phyloP scores from a whole-genome alignment of 1,284 basidiomycete species.

The Athelia sp. region DNA sequence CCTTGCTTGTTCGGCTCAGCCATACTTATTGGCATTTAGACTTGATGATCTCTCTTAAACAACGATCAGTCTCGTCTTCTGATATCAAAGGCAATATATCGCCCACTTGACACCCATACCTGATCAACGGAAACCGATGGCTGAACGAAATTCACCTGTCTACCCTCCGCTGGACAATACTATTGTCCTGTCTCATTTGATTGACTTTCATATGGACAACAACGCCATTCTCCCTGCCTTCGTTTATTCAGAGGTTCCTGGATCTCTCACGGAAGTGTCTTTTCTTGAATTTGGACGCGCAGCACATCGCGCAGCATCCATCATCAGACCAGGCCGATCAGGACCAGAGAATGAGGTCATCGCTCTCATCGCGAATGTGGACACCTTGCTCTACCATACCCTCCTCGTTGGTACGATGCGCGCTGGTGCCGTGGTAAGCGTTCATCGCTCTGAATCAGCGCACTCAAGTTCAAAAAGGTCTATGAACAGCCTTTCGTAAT shows the following conservation, averaged over 20 bases:
- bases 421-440: slow-evolving; percentile 23
- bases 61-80: too few relatives aligned
- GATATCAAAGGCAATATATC: too few relatives aligned
- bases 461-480: neutral
- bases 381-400: slow-evolving; percentile 26
- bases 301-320: slow-evolving; percentile 26
- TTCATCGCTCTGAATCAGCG: neutral
- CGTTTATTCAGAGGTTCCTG: slow-evolving; percentile 14
- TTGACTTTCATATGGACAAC: slow-evolving; percentile 27
- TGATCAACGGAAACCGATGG: neutral
- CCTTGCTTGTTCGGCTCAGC: too few relatives aligned
- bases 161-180: neutral
- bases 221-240: slow-evolving; percentile 22
- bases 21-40: too few relatives aligned
- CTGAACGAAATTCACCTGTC: neutral
- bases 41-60: too few relatives aligned
- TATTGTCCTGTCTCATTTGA: slow-evolving; percentile 10
- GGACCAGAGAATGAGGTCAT: slow-evolving; percentile 23
- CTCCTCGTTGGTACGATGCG: slow-evolving; percentile 22
- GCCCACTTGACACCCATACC: too few relatives aligned
- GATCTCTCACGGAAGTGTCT: slow-evolving; percentile 7
- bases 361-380: slow-evolving; percentile 23
- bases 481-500: slow-evolving; percentile 30
- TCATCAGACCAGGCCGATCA: slow-evolving; percentile 18
- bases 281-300: slow-evolving; percentile 20